A percentile compares a stretch with the other conserved stretches of the same genome.
These are phyloP conservation scores for Sporothrix dimorphospora DNA, from an alignment of 2,329 filamentous ascomycete species.

Conservation along the genomic window DNA sequence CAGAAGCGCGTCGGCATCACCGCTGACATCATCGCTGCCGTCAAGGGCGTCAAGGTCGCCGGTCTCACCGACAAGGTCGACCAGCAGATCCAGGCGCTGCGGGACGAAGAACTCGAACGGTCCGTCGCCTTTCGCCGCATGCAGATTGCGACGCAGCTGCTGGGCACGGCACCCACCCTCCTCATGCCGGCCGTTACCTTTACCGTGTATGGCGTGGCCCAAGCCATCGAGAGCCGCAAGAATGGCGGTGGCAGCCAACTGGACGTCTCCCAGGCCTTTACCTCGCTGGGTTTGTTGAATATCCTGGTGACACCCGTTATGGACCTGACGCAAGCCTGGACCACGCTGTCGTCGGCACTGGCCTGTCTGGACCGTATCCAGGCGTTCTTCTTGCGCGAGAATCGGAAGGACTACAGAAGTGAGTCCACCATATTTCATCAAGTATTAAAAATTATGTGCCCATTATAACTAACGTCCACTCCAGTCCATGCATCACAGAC, in stretches of 20 bases:
- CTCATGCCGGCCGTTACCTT: conserved; percentile 31
- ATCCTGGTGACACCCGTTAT: conserved; percentile 2
- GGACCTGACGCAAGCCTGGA: not conserved
- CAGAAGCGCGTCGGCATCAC: conserved; percentile 54
- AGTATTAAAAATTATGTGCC: not conserved
- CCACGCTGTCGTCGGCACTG: conserved; percentile 28
- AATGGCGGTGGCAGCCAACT: conserved; percentile 27
- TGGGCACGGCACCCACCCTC: conserved; percentile 23
- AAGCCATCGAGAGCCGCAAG: conserved; percentile 9
- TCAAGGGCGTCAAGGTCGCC: conserved; percentile 56
- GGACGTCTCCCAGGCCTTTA: conserved; percentile 28
- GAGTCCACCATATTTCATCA: not conserved
- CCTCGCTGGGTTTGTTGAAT: conserved; percentile 18
- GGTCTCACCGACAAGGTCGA: conserved; percentile 48
- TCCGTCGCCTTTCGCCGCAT: conserved; percentile 19
- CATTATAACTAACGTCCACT: not conserved
- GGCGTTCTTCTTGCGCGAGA: conserved; percentile 28
- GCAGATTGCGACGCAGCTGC: conserved; percentile 19
- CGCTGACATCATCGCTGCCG: conserved; percentile 50
- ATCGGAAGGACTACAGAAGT: conserved; percentile 26
- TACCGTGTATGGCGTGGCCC: conserved; percentile 28
- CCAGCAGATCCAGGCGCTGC: conserved; percentile 23
- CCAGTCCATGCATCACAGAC: not conserved
- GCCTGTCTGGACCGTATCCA: conserved; percentile 31
- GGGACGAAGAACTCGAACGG: conserved; percentile 23